Conservation (phyloP, 2,329 filamentous ascomycete genomes). For the Albifimbria verrucaria region DNA sequence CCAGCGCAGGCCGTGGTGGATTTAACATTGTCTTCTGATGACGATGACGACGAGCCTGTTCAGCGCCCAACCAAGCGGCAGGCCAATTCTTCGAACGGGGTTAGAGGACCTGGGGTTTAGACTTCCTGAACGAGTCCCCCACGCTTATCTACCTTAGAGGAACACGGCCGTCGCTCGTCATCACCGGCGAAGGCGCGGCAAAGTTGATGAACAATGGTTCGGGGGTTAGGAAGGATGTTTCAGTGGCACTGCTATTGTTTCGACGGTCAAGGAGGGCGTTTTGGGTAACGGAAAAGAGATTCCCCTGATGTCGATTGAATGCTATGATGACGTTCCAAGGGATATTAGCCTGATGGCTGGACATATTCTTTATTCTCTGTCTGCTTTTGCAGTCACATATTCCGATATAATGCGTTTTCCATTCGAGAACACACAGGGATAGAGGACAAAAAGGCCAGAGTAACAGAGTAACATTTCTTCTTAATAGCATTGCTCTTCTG, state of each 20-base stretch:
- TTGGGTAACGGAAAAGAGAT: conserved; percentile 4
- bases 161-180: conserved; percentile 15
- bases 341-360: background rate
- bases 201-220: background rate
- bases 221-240: background rate
- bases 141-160: conserved; percentile 18
- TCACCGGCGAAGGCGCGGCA: background rate
- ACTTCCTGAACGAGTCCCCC: conserved; percentile 19
- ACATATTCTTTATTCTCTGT: background rate
- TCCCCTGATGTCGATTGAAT: background rate
- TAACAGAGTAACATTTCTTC: too few relatives aligned
- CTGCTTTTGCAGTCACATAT: background rate
- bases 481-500: too few relatives aligned
- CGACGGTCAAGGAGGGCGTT: background rate
- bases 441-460: background rate
- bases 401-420: background rate
- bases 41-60: conserved; percentile 48
- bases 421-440: background rate
- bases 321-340: background rate
- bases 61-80: conserved; percentile 47
- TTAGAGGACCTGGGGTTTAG: conserved; percentile 14
- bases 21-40: conserved; percentile 53
- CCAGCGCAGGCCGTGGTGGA: conserved; percentile 54
- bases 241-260: background rate
- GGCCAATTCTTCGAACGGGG: conserved; percentile 23